These are phyloP conservation scores for Roridomyces roridus DNA, from an alignment of 768 basidiomycete genomes.

Conservation along the genomic window DNA sequence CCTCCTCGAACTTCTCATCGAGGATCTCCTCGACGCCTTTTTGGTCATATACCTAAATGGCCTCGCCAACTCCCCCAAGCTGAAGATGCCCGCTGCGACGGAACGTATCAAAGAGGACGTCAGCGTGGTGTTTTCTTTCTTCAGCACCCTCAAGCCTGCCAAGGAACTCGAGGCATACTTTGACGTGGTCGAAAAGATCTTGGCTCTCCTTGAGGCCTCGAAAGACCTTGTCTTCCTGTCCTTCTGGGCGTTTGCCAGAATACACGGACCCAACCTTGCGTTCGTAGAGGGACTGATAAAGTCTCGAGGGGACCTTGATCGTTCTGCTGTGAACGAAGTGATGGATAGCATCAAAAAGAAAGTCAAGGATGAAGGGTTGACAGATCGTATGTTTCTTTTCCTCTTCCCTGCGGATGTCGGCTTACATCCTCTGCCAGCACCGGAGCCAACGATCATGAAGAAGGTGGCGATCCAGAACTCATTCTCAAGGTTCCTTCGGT, in stretches of 20 bases:
- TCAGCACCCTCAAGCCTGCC: constrained; percentile 75
- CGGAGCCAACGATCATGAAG: constrained; percentile 91
- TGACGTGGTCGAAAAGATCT: constrained; percentile 84
- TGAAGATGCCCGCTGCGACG: constrained; percentile 86
- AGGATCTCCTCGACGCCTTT: constrained; percentile 91
- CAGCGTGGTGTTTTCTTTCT: constrained; percentile 78
- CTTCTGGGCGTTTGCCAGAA: constrained; percentile 92
- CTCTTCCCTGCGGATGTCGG: constrained; percentile 15
- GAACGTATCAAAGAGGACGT: constrained; percentile 86
- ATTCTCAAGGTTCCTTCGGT: constrained; percentile 76
- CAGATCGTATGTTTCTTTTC: constrained; percentile 68
- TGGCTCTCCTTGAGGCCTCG: constrained; percentile 83
- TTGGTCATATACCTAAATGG: constrained; percentile 90
- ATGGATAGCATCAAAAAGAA: constrained; percentile 95
- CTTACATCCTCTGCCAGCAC: constrained; percentile 49
- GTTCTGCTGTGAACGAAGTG: constrained; percentile 85
- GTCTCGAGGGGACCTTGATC: constrained; percentile 88
- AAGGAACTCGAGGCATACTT: constrained; percentile 85
- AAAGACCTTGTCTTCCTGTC: constrained; percentile 91
- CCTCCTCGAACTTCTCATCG: constrained; percentile 88
- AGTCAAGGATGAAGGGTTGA: constrained; percentile 85
- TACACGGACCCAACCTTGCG: constrained; percentile 89
- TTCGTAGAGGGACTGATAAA: constrained; percentile 93
- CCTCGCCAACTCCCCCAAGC: constrained; percentile 81
- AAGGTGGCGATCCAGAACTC: constrained; percentile 79